Evolutionary conservation across 2,329 filamentous ascomycete genomes (phyloP), one percentile per base, ranked within the genome.

Genomic region (Endoconidiophora polonica): DNA sequence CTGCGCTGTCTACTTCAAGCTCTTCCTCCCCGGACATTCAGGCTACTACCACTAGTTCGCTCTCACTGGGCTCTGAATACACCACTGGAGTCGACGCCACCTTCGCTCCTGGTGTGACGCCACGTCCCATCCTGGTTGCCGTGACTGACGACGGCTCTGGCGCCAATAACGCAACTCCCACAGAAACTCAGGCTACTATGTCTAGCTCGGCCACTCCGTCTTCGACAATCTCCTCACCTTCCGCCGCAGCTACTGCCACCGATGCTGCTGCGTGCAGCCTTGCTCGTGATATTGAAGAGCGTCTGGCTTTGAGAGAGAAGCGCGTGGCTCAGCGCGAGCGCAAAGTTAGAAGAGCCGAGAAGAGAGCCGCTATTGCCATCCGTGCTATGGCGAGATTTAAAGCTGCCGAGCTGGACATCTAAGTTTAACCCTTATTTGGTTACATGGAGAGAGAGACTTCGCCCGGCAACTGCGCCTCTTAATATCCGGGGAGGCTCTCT

Each of bases 61-160:
- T 6, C 20, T 20, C 18, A 3, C 26, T 24, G 3, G 42, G 44
- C n/a, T 23, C 40, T 29, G 44, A 36, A 7, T 22, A 29, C 44
- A 33, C 42, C 18, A 48, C 50, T 24, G 46, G 50, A 16, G n/a
- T 52, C 42, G 36, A 41, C 50, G 29, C 50, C 14, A 49, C 46
- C 1, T 48, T 52, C 39, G 45, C 46, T 6, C 41, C 50, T 6
- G 50, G 33, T 6, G 50, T 44, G 45, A 52, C 50, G n/a, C 50
- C 50, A 6, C 23, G 9, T 12, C 50, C 50, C 10, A 52, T 52
- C 20, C 45, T 52, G 14, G 50, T 52, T 7, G 29, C 40, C 20
- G 18, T 24, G 14, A 9, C 40, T 10, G 20, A 20, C 16, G 24
- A 12, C 40, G 40, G 40, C 20, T 22, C 40, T 43, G 18, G 14